Percentiles rank a stretch among this genome's conserved stretches.
Conservation (phyloP, 306 rosid genomes). For the Dicorynia guianensis region DNA sequence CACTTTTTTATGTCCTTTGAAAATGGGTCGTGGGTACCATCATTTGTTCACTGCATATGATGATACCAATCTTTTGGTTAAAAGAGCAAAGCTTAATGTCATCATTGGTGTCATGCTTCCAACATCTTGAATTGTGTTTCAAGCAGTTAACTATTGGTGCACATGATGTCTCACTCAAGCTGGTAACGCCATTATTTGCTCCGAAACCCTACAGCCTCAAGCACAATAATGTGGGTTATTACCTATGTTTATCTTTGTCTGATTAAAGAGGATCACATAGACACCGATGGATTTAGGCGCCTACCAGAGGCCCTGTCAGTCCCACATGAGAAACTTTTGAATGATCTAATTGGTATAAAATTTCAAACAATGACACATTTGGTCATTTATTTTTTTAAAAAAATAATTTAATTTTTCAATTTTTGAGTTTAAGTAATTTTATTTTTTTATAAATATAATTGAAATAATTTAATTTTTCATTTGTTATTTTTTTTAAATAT, state of each 20-base stretch:
- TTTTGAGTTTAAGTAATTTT: too few relatives aligned
- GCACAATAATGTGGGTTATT: background rate
- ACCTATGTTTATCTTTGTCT: background rate
- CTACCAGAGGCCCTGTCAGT: too few relatives aligned
- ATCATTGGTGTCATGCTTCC: conserved; percentile 27
- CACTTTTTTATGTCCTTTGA: background rate
- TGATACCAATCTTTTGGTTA: background rate
- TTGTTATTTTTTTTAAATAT: too few relatives aligned
- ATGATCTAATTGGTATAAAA: too few relatives aligned
- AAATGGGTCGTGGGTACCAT: conserved; percentile 5
- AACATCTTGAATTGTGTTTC: conserved; percentile 8
- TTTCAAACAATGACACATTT: too few relatives aligned
- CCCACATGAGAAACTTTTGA: too few relatives aligned
- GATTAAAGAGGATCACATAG: background rate
- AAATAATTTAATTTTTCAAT: too few relatives aligned
- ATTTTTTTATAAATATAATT: too few relatives aligned
- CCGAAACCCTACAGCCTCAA: background rate
- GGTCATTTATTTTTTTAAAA: too few relatives aligned
- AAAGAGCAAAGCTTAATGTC: background rate
- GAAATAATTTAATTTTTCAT: too few relatives aligned
- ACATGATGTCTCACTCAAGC: conserved; percentile 20
- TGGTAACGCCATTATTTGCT: background rate
- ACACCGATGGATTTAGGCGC: too few relatives aligned
- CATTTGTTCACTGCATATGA: background rate
- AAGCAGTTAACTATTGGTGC: conserved; percentile 13